Evolutionary conservation across 306 rosid species (phyloP).

Genomic region (Mimosa bimucronata): DNA sequence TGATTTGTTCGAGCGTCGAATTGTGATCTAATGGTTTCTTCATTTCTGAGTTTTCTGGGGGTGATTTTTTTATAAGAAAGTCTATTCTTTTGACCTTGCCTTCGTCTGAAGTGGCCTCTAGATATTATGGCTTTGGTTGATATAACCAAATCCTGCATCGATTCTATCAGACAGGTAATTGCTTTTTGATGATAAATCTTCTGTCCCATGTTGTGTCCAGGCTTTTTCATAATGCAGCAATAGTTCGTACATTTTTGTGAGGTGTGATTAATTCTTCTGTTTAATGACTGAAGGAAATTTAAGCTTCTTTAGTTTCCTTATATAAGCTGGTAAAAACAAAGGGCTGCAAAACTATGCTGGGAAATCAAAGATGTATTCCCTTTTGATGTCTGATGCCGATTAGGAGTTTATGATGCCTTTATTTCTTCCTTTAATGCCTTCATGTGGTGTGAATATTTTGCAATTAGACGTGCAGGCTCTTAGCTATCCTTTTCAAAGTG

Average conservation of each 20-base stretch:
- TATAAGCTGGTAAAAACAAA: background rate
- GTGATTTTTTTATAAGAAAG: background rate
- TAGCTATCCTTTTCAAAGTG: background rate
- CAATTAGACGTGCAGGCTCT: background rate
- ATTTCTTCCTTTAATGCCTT: background rate
- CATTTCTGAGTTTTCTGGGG: background rate
- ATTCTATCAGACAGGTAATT: slow-evolving; percentile 72
- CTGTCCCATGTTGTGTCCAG: too few relatives aligned
- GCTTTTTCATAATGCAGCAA: background rate
- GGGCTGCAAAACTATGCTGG: background rate
- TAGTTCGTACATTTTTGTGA: background rate
- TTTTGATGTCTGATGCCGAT: background rate
- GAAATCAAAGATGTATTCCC: background rate
- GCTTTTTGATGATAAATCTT: background rate
- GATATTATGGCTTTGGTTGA: slow-evolving; percentile 76
- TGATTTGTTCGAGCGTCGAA: background rate
- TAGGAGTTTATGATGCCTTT: slow-evolving; percentile 3
- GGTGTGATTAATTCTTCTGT: background rate
- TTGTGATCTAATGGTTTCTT: slow-evolving; percentile 9
- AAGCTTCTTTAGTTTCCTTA: background rate
- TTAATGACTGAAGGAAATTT: background rate
- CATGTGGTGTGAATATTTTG: background rate
- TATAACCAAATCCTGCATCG: slow-evolving; percentile 71
- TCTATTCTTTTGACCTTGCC: background rate
- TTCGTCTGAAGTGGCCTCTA: slow-evolving; percentile 24